A percentile compares a stretch with the other conserved stretches of the same genome.
Evolutionary conservation across 805 yeast genomes (phyloP).

Genomic region (Candida hispaniensis): DNA sequence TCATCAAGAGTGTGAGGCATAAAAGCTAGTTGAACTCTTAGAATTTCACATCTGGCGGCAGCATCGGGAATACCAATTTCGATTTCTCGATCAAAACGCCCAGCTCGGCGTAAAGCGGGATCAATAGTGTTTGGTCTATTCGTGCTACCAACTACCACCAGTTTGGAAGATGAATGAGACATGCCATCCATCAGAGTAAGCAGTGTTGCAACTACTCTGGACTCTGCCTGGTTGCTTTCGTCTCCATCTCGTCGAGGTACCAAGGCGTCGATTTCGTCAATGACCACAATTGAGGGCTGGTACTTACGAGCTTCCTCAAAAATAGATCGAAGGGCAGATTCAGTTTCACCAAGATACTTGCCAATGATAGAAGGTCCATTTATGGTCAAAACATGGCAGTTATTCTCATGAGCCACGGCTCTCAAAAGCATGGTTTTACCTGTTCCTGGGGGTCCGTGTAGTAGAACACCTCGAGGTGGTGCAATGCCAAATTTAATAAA

Average conservation of each 20-base stretch:
- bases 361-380: slow-evolving; percentile 90
- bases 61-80: slow-evolving; percentile 95
- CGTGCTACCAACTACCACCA: slow-evolving; percentile 96
- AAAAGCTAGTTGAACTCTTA: slow-evolving; percentile 46
- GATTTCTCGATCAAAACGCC: slow-evolving; percentile 78
- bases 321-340: slow-evolving; percentile 64
- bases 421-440: slow-evolving; percentile 86
- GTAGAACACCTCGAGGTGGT: slow-evolving; percentile 86
- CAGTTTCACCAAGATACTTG: slow-evolving; percentile 91
- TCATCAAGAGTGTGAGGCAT: slow-evolving; percentile 48
- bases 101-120: slow-evolving; percentile 77
- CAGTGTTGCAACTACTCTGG: slow-evolving; percentile 81
- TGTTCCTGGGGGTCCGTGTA: slow-evolving; percentile 96
- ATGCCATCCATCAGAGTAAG: slow-evolving; percentile 96
- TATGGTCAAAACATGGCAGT: slow-evolving; percentile 76
- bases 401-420: slow-evolving; percentile 62
- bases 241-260: slow-evolving; percentile 79
- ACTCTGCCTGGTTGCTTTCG: slow-evolving; percentile 83
- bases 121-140: slow-evolving; percentile 78
- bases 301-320: slow-evolving; percentile 76
- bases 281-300: slow-evolving; percentile 79
- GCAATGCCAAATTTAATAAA: slow-evolving; percentile 77
- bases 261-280: slow-evolving; percentile 89
- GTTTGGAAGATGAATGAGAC: slow-evolving; percentile 87
- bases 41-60: slow-evolving; percentile 81